A percentile compares a stretch with the other conserved stretches of the same genome.
Evolutionary conservation across 1,284 basidiomycete species (phyloP).

Genomic region (Naganishia liquefaciens): DNA sequence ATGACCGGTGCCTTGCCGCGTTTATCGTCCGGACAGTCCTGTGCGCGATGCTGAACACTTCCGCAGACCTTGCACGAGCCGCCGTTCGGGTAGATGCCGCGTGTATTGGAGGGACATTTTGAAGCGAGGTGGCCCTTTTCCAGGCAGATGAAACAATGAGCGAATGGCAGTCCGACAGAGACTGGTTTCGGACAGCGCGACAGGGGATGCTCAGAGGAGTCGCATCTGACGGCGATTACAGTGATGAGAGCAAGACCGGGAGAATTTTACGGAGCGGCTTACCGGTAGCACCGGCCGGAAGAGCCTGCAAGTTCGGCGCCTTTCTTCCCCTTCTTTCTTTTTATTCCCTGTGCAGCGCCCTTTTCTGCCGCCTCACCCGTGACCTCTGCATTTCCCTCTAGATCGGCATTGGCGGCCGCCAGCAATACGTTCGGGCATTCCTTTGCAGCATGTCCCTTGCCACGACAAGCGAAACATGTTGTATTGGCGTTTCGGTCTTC

Average conservation of each 20-base stretch:
- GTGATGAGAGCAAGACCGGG: slow-evolving; percentile 26
- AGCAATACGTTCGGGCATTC: slow-evolving; percentile 68
- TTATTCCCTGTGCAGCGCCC: slow-evolving; percentile 43
- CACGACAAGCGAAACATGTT: slow-evolving; percentile 84
- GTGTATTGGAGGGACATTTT: slow-evolving; percentile 75
- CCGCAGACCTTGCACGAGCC: slow-evolving; percentile 86
- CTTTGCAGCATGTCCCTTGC: slow-evolving; percentile 78
- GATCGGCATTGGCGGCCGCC: slow-evolving; percentile 41
- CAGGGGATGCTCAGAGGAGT: slow-evolving; percentile 75
- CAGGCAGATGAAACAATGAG: slow-evolving; percentile 87
- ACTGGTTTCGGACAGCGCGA: slow-evolving; percentile 68
- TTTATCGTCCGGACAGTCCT: slow-evolving; percentile 65
- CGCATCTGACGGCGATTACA: slow-evolving; percentile 63
- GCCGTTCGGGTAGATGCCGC: slow-evolving; percentile 87
- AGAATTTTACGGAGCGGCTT: slow-evolving; percentile 38
- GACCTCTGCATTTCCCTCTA: slow-evolving; percentile 16
- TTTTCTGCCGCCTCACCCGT: slow-evolving; percentile 36
- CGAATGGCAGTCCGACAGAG: slow-evolving; percentile 71
- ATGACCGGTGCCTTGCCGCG: slow-evolving; percentile 44
- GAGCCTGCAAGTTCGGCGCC: slow-evolving; percentile 45
- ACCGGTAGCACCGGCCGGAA: slow-evolving; percentile 83
- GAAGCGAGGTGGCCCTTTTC: slow-evolving; percentile 77
- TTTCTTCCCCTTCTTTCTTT: slow-evolving; percentile 45
- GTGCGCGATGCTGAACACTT: slow-evolving; percentile 79
- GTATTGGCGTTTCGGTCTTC: slow-evolving; percentile 63